A percentile compares a stretch with the other conserved stretches of the same genome.
Conservation (phyloP, 73 alveolate species). For the Paramecium primaurelia region DNA sequence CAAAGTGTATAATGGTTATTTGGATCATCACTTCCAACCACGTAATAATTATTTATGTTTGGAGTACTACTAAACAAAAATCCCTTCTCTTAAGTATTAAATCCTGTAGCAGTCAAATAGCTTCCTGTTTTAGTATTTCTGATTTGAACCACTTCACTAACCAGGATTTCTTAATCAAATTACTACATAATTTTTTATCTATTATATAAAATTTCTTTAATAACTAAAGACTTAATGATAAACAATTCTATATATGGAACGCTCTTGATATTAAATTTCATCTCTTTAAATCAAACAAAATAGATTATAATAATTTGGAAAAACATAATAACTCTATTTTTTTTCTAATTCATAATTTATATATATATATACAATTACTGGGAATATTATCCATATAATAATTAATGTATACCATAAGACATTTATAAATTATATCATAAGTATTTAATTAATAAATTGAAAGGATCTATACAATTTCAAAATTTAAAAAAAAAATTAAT, state of each 20-base stretch:
- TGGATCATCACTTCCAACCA: neutral
- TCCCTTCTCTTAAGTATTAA: neutral
- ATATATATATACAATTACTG: too few species aligned
- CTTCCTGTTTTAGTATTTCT: neutral
- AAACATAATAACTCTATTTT: too few species aligned
- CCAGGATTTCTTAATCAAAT: neutral
- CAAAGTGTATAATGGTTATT: neutral
- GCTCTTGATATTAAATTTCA: neutral
- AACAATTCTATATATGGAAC: neutral
- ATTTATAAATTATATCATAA: too few species aligned
- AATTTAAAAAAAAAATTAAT: too few species aligned
- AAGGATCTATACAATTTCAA: too few species aligned
- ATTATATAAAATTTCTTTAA: neutral
- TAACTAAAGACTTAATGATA: neutral
- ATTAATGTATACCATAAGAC: too few species aligned
- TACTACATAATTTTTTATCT: neutral
- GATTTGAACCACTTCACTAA: neutral
- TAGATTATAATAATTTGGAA: too few species aligned
- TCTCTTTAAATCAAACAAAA: too few species aligned
- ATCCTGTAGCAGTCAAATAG: neutral
- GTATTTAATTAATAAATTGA: too few species aligned
- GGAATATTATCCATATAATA: too few species aligned
- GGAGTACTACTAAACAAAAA: neutral
- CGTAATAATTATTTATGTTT: neutral
- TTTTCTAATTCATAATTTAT: too few species aligned